Percentiles rank a stretch among this genome's conserved stretches.
Evolutionary conservation across 345 rosid genomes (phyloP).

Genomic region (Heritiera littoralis): DNA sequence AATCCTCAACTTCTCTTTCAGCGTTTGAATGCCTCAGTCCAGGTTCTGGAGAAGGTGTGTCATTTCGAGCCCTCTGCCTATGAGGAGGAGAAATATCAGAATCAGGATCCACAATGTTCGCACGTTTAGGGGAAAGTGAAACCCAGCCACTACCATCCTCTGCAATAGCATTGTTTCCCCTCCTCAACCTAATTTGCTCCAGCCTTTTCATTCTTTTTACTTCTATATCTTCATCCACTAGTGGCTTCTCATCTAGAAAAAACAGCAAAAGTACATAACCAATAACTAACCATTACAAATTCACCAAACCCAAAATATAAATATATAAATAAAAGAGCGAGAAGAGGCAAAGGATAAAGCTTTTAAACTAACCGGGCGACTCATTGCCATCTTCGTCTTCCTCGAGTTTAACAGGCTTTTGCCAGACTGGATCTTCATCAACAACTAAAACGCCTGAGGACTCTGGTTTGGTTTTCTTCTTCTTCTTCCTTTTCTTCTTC

Average conservation of each 20-base stretch:
- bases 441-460: constrained; percentile 64
- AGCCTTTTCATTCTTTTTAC: constrained; percentile 83
- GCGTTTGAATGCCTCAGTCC: constrained; percentile 26
- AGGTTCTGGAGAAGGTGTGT: constrained; percentile 63
- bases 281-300: constrained; percentile 3
- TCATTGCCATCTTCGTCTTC: constrained; percentile 66
- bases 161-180: constrained; percentile 62
- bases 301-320: not conserved
- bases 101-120: constrained; percentile 12
- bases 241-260: constrained; percentile 65
- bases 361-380: constrained; percentile 55
- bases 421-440: constrained; percentile 94
- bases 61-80: constrained; percentile 48
- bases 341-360: not conserved
- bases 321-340: not conserved
- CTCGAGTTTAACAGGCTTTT: constrained; percentile 58
- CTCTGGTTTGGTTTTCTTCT: constrained; percentile 50
- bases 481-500: constrained; percentile 69
- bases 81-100: constrained; percentile 72
- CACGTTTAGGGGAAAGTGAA: constrained; percentile 45
- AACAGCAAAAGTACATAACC: not conserved
- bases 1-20: constrained; percentile 43
- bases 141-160: constrained; percentile 99
- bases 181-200: constrained; percentile 61
- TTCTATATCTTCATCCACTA: constrained; percentile 85